Evolutionary conservation across 306 rosid genomes (phyloP), one percentile per base, ranked within the genome.

Genomic region (Lablab purpureus): DNA sequence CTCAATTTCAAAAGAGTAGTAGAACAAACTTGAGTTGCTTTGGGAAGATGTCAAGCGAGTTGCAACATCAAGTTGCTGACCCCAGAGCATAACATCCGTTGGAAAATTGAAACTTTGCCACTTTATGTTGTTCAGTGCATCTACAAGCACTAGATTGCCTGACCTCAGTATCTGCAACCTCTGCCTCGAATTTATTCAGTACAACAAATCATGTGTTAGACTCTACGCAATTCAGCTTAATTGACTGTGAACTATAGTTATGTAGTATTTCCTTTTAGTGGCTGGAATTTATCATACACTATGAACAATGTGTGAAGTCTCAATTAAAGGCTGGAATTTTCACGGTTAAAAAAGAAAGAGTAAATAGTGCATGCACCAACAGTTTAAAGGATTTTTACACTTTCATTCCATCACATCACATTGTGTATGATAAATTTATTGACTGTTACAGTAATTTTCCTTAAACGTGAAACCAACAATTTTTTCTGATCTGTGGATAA

Each of bases 101-200:
- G 97, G 99, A 80, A 93, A 95, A 79, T 95, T 93, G 91, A 93
- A 95, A 83, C 97, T 95, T 75, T 95, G 99, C 99, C 99, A 95
- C 72, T 91, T 93, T 28, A 84, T 79, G 14, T 34, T 70, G 55
- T 89, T 71, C 65, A 66, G 0, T 71, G 55, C 87, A 85, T 95
- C 99, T 18, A 87, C 71, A 5, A 95, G 89, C 23, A 88, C 99
- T 13, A 95, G 81, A 60, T 95, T 95, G 4, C 98, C 99, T 2
- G 90, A 86, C 37, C 50, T 74, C 67, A 64, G 27, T 58, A 95
- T 86, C 80, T 84, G 69, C 72, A 95, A 67, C 46, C 78, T 89
- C 99, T 95, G 96, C 83, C 73, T 72, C 86, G 80, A 66, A 67
- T 34, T 55, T 50, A 70, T 68, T 51, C 73, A 76, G 51, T 49